Conservation (phyloP, 495 filamentous ascomycete species). For the Talaromyces ruber region DNA sequence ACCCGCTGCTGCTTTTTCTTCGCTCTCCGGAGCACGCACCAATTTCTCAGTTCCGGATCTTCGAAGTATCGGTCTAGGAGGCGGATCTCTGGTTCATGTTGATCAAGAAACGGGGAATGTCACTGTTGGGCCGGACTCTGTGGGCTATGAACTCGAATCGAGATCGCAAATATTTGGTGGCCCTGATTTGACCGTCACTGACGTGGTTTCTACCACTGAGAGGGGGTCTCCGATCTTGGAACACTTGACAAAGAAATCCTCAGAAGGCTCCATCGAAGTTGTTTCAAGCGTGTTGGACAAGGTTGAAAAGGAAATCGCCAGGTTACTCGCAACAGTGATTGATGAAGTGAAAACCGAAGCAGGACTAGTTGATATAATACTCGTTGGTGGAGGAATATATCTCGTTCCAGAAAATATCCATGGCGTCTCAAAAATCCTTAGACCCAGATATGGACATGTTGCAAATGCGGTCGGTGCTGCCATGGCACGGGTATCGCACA, state of each 20-base stretch:
- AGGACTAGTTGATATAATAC: constrained; percentile 18
- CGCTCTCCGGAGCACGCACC: constrained; percentile 35
- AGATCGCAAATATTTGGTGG: neutral
- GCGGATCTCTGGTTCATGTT: constrained; percentile 40
- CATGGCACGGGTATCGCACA: constrained; percentile 23
- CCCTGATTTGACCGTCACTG: neutral
- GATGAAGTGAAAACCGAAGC: constrained; percentile 24
- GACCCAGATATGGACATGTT: constrained; percentile 23
- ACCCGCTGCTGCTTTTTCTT: constrained; percentile 30
- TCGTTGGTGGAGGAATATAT: constrained; percentile 19
- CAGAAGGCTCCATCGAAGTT: neutral
- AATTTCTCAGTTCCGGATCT: constrained; percentile 46
- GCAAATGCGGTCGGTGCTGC: constrained; percentile 52
- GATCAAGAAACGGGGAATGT: constrained; percentile 15
- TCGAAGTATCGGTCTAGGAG: constrained; percentile 43
- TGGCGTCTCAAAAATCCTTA: constrained; percentile 8
- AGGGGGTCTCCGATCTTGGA: constrained; percentile 42
- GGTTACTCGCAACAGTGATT: constrained; percentile 12
- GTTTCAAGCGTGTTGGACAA: neutral
- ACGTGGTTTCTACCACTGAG: constrained; percentile 14
- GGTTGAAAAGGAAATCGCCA: neutral
- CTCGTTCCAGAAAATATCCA: constrained; percentile 13
- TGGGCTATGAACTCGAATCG: constrained; percentile 12
- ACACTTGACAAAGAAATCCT: neutral
- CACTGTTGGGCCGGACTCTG: constrained; percentile 7